Conservation (phyloP, 768 basidiomycete genomes). For the Russula dissimulans region DNA sequence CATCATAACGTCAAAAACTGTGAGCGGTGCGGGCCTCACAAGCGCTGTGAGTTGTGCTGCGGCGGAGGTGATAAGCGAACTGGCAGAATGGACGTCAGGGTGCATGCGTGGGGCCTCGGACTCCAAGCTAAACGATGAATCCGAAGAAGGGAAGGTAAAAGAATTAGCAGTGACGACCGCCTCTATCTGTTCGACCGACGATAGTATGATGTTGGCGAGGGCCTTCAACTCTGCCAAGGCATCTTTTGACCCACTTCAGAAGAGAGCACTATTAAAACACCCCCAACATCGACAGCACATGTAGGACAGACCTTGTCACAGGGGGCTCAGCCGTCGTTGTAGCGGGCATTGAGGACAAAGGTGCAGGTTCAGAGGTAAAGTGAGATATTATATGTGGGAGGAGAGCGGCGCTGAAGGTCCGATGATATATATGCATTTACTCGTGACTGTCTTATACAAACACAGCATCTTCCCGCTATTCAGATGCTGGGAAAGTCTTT, state of each 20-base stretch:
- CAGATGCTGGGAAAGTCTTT: too few species aligned
- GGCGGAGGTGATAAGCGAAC: not conserved
- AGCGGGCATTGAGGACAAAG: too few species aligned
- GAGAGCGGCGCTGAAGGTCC: too few species aligned
- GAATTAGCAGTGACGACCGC: not conserved
- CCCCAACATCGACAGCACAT: too few species aligned
- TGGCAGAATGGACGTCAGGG: not conserved
- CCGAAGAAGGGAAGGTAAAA: not conserved
- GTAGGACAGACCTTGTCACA: too few species aligned
- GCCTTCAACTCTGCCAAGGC: not conserved
- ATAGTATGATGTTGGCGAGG: slow-evolving; percentile 2
- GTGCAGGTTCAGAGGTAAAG: too few species aligned
- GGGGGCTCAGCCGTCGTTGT: too few species aligned
- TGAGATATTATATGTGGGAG: too few species aligned
- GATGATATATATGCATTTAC: too few species aligned
- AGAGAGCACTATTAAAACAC: too few species aligned
- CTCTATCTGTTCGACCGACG: slow-evolving; percentile 2
- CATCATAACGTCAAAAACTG: not conserved
- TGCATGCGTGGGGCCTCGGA: not conserved
- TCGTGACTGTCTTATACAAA: too few species aligned
- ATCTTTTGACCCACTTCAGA: not conserved
- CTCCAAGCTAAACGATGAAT: not conserved
- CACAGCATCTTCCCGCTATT: too few species aligned
- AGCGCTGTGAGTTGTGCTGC: not conserved
- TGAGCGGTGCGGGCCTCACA: not conserved